Percentiles rank a stretch among this genome's conserved stretches.
Conservation (phyloP, 2,329 filamentous ascomycete genomes). For the Sporothrix inflata region DNA sequence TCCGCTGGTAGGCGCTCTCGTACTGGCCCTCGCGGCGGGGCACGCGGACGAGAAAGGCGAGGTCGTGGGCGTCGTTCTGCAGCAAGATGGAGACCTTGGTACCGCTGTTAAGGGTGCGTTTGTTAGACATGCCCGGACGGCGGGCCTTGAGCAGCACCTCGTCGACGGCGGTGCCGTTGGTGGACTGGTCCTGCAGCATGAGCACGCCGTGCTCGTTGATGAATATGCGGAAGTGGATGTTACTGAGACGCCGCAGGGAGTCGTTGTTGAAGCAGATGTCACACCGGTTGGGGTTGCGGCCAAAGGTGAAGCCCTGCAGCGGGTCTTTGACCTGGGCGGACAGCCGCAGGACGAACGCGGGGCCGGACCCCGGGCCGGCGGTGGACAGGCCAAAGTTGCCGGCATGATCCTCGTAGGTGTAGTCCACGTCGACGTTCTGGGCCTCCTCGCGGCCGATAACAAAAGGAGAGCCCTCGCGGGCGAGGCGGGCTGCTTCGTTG, state of each 20-base stretch:
- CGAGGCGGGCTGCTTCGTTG: slow-evolving; percentile 64
- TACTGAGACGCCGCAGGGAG: slow-evolving; percentile 76
- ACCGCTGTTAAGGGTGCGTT: slow-evolving; percentile 70
- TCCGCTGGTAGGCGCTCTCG: slow-evolving; percentile 67
- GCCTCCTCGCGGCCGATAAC: slow-evolving; percentile 55
- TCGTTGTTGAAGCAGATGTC: slow-evolving; percentile 73
- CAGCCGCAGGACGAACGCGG: slow-evolving; percentile 79
- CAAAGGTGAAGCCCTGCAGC: slow-evolving; percentile 79
- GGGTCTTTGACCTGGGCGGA: slow-evolving; percentile 73
- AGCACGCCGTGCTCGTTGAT: slow-evolving; percentile 82
- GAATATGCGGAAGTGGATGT: slow-evolving; percentile 94
- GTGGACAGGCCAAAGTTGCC: slow-evolving; percentile 56
- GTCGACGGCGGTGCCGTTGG: slow-evolving; percentile 93
- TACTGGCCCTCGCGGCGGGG: slow-evolving; percentile 72
- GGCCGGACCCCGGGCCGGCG: slow-evolving; percentile 52
- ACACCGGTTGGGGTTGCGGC: slow-evolving; percentile 71
- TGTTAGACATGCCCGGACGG: slow-evolving; percentile 39
- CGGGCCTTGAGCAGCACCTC: slow-evolving; percentile 60
- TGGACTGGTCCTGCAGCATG: slow-evolving; percentile 92
- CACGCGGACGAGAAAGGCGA: slow-evolving; percentile 84
- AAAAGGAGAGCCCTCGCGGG: slow-evolving; percentile 51
- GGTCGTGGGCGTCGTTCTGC: slow-evolving; percentile 56
- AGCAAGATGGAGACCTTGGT: slow-evolving; percentile 72
- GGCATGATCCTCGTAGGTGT: slow-evolving; percentile 55
- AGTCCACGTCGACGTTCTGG: slow-evolving; percentile 56